Evolutionary conservation across 2,329 filamentous ascomycete genomes (phyloP).

Genomic region (Paraphaeosphaeria minitans): DNA sequence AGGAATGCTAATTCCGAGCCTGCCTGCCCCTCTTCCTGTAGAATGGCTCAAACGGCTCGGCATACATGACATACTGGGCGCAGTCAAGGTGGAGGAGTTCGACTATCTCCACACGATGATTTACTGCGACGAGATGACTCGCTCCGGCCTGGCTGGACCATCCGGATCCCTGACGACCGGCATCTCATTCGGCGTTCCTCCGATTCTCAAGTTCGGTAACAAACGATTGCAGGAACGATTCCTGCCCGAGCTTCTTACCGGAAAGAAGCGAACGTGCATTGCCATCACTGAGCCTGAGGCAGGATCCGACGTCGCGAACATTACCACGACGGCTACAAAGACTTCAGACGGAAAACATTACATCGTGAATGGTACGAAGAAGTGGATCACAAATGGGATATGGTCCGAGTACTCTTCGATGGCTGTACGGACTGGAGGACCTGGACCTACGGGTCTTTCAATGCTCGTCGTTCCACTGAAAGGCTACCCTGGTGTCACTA

Average conservation of each 20-base stretch:
- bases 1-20: conserved; percentile 72
- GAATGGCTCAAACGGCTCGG: conserved; percentile 69
- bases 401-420: conserved; percentile 67
- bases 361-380: conserved; percentile 70
- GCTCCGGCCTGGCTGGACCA: conserved; percentile 69
- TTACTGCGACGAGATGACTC: conserved; percentile 69
- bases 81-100: conserved; percentile 72
- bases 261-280: conserved; percentile 71
- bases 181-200: conserved; percentile 72
- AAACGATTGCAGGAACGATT: conserved; percentile 65
- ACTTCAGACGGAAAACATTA: conserved; percentile 75
- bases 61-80: conserved; percentile 69
- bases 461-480: conserved; percentile 68
- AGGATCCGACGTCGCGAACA: conserved; percentile 69
- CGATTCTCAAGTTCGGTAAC: conserved; percentile 70
- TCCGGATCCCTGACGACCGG: conserved; percentile 68
- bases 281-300: conserved; percentile 80
- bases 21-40: conserved; percentile 71
- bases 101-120: conserved; percentile 74
- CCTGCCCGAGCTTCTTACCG: conserved; percentile 70
- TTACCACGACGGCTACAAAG: conserved; percentile 70
- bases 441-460: conserved; percentile 60
- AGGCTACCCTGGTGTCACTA: conserved; percentile 66
- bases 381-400: conserved; percentile 69
- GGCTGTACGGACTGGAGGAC: conserved; percentile 63